These are phyloP conservation scores for Cladochytrium replicatum DNA, from an alignment of 192 early-diverging fungal species.

Conservation along the genomic window DNA sequence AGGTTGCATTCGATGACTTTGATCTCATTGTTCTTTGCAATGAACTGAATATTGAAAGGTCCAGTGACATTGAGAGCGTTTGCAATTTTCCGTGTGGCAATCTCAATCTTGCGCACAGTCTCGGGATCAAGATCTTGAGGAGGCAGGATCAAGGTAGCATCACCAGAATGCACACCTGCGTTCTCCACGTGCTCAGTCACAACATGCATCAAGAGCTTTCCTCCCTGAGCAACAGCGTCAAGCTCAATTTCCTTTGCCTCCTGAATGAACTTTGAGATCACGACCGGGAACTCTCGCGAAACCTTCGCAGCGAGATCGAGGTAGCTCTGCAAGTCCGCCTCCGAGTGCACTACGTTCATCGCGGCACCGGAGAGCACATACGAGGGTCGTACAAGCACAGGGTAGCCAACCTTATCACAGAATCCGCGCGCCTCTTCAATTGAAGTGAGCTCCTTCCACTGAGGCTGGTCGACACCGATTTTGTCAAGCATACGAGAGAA, in stretches of 20 bases:
- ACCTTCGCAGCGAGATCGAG: slow-evolving; percentile 84
- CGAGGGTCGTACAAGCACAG: slow-evolving; percentile 93
- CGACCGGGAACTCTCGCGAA: slow-evolving; percentile 89
- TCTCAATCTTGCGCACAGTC: slow-evolving; percentile 86
- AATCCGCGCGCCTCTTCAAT: slow-evolving; percentile 77
- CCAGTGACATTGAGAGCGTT: slow-evolving; percentile 93
- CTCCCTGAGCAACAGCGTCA: slow-evolving; percentile 93
- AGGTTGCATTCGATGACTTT: slow-evolving; percentile 99
- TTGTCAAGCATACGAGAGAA: slow-evolving; percentile 95
- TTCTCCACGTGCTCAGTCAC: slow-evolving; percentile 98
- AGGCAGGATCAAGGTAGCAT: slow-evolving; percentile 90
- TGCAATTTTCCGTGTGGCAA: slow-evolving; percentile 84
- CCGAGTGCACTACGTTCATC: slow-evolving; percentile 91
- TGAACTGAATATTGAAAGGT: slow-evolving; percentile 98
- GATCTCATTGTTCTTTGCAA: slow-evolving; percentile 98
- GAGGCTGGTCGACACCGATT: slow-evolving; percentile 94
- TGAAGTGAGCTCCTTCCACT: slow-evolving; percentile 92
- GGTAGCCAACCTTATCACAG: slow-evolving; percentile 82
- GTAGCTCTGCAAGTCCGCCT: slow-evolving; percentile 73
- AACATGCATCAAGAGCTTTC: slow-evolving; percentile 88
- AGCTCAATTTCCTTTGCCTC: slow-evolving; percentile 98
- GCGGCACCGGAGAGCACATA: slow-evolving; percentile 98
- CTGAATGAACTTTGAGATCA: slow-evolving; percentile 97
- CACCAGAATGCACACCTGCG: slow-evolving; percentile 97
- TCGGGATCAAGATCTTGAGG: slow-evolving; percentile 93